Evolutionary conservation across 306 rosid species (phyloP), one percentile per base, ranked within the genome.

Genomic region (Elaeagnus macrophylla): DNA sequence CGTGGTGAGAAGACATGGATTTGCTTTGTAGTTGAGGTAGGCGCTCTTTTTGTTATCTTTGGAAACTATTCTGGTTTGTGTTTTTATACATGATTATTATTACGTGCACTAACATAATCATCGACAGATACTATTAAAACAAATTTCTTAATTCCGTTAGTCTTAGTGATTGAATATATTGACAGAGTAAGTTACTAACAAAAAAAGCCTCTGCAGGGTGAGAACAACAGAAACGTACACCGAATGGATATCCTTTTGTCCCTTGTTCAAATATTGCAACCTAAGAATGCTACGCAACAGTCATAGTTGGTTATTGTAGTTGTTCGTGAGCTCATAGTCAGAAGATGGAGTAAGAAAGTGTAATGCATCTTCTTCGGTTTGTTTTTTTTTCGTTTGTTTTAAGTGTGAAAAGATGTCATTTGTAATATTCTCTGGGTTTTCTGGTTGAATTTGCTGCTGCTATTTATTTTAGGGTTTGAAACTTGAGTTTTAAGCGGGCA

Each of bases 161-260:
- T 25, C 4, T 2, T 25, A 25, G 32, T 25, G 32, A 25, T 25
- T 25, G 32, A 25, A 25, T 25, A 25, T 25, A 2, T 25, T 25
- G 4, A 25, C 32, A 25, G 2, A 25, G 32, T 5, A 25, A 25
- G 32, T 25, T 25, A 25, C 4, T 25, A 5, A 25, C 4, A 25
- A 25, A 25, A 25, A 2, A 25, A 25, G 3, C 32, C 32, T 25
- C 39, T 48, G 69, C 90, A 91, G 96, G 96, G 83, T 51, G 85
- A 84, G 71, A 80, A 83, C 79, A 82, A 80, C 77, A 68, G 80
- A 67, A 91, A 59, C 70, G 60, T 91, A 56, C 95, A 80, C 83
- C 80, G 97, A 43, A 76, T 90, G 91, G 94, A 90, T 69, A 82
- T 90, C 67, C 60, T 90, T 71, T 90, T 95, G 94, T 83, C 94